A percentile compares a stretch with the other conserved stretches of the same genome.
Evolutionary conservation across 495 filamentous ascomycete species (phyloP).

Genomic region (Corynascus novoguineensis): DNA sequence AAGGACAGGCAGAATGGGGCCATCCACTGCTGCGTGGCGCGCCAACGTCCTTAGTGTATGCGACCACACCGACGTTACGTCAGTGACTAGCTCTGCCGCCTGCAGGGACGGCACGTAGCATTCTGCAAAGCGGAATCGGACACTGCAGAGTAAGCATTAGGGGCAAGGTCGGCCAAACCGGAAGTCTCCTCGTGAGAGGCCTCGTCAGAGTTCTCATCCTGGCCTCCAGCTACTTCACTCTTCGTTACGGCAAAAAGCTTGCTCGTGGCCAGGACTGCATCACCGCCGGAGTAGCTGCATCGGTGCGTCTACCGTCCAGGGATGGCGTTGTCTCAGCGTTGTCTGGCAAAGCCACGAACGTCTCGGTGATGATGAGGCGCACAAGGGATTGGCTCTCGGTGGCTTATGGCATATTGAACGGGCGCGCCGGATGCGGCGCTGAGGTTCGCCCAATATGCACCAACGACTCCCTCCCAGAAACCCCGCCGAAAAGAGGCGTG

Average conservation of each 20-base stretch:
- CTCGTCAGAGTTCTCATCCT: background rate
- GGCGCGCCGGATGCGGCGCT: background rate
- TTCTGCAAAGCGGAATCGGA: conserved; percentile 13
- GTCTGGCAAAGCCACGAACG: background rate
- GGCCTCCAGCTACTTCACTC: background rate
- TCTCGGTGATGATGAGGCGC: background rate
- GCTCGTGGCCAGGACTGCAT: background rate
- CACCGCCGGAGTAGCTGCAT: background rate
- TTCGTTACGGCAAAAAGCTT: background rate
- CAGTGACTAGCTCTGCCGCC: background rate
- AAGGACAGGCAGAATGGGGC: background rate
- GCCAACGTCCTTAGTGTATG: background rate
- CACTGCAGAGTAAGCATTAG: conserved; percentile 3
- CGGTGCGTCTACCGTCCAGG: background rate
- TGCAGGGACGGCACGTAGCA: conserved; percentile 18
- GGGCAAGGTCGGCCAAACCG: background rate
- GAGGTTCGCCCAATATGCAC: conserved; percentile 1
- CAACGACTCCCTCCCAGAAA: conserved; percentile 1
- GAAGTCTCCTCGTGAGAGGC: background rate
- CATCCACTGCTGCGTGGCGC: no score
- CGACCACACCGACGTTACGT: background rate
- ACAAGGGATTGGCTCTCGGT: conserved; percentile 1
- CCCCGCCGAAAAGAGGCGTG: background rate
- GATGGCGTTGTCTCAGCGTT: background rate
- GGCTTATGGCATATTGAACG: background rate